Evolutionary conservation across 2,329 filamentous ascomycete species (phyloP).

Genomic region (Orbilia javanica): DNA sequence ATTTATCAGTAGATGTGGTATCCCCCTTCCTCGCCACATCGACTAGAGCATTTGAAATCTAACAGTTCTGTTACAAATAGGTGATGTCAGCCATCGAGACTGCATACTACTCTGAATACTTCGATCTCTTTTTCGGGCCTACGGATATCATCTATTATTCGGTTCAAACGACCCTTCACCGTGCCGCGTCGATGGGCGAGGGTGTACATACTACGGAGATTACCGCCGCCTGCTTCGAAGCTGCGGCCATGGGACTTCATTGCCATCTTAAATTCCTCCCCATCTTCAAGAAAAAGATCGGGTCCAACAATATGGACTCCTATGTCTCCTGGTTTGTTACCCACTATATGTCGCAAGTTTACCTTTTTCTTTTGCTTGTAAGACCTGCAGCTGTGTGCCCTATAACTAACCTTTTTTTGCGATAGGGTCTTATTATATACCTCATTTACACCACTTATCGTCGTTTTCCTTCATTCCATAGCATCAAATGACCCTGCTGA

Average conservation of each 20-base stretch:
- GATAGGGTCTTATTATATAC: constrained; percentile 51
- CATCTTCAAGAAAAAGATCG: constrained; percentile 39
- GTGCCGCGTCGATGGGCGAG: constrained; percentile 57
- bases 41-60: background rate
- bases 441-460: constrained; percentile 55
- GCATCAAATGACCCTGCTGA: constrained; percentile 44
- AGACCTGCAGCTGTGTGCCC: too few relatives aligned
- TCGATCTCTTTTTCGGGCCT: constrained; percentile 54
- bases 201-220: constrained; percentile 52
- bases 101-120: constrained; percentile 41
- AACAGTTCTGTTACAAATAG: background rate
- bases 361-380: background rate
- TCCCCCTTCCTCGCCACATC: constrained; percentile 9
- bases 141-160: constrained; percentile 56
- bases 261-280: constrained; percentile 52
- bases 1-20: constrained; percentile 7
- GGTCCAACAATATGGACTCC: constrained; percentile 35
- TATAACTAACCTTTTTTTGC: background rate
- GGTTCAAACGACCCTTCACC: constrained; percentile 49
- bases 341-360: constrained; percentile 18
- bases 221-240: constrained; percentile 53
- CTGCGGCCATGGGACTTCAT: constrained; percentile 32
- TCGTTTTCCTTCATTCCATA: constrained; percentile 50
- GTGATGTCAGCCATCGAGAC: background rate
- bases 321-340: constrained; percentile 52